phyloP scores from a whole-genome alignment of 345 rosid species.

The Gossypium arboreum region DNA sequence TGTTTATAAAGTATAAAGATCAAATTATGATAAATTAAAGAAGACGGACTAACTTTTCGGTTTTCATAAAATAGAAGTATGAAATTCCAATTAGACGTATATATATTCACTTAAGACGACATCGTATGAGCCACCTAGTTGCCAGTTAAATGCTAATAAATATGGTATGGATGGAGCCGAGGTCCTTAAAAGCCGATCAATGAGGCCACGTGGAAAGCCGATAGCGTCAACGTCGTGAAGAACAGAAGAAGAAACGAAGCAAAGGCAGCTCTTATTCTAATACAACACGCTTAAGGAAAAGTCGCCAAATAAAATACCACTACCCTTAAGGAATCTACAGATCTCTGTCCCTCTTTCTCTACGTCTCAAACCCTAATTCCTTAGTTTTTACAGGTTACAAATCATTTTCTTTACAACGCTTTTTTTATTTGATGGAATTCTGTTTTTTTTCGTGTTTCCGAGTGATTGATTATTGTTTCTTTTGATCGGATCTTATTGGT shows the following conservation, averaged over 20 bases:
- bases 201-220: neutral
- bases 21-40: too few species aligned
- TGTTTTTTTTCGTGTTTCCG: neutral
- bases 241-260: neutral
- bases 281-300: slow-evolving; percentile 17
- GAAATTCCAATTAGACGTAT: too few species aligned
- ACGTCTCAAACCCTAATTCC: neutral
- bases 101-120: neutral
- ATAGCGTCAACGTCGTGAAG: neutral
- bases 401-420: neutral
- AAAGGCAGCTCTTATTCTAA: neutral
- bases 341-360: neutral
- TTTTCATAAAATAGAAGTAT: too few species aligned
- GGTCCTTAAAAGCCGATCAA: neutral
- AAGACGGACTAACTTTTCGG: too few species aligned
- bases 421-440: neutral
- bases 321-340: neutral
- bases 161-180: neutral
- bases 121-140: neutral
- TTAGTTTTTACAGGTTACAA: slow-evolving; percentile 11
- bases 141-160: neutral
- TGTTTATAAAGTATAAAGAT: too few species aligned
- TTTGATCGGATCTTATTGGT: slow-evolving; percentile 7
- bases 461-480: slow-evolving; percentile 15
- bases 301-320: neutral